Percentiles rank a stretch among this genome's conserved stretches.
Evolutionary conservation across 345 rosid species (phyloP).

Genomic region (Fremontodendron californicum): DNA sequence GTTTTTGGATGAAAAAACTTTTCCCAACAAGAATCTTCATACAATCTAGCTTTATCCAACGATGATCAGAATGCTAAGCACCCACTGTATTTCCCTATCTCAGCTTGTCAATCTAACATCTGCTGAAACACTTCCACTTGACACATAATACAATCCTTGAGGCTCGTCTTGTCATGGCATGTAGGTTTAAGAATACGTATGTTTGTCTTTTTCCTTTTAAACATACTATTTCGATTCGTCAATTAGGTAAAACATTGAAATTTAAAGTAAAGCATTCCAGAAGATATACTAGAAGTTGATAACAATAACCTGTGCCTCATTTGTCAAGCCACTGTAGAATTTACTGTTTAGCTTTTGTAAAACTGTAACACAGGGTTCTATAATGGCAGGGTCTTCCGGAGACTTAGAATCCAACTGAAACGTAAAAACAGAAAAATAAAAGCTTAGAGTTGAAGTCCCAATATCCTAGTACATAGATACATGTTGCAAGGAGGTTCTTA

Average conservation of each 20-base stretch:
- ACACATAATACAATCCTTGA: neutral
- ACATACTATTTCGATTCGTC: neutral
- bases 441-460: slow-evolving; percentile 5
- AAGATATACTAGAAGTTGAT: neutral
- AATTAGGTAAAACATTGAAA: neutral
- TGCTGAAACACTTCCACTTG: neutral
- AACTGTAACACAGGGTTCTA: slow-evolving; percentile 60
- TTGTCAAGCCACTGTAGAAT: slow-evolving; percentile 41
- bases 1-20: neutral
- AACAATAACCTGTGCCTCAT: slow-evolving; percentile 67
- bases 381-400: slow-evolving; percentile 49
- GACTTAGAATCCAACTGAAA: slow-evolving; percentile 56
- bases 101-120: neutral
- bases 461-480: neutral
- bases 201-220: neutral
- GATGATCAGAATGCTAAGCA: neutral
- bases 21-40: neutral
- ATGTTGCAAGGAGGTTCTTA: slow-evolving; percentile 34
- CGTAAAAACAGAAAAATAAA: slow-evolving; percentile 22
- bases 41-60: neutral
- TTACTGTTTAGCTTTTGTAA: slow-evolving; percentile 55
- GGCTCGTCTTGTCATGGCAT: neutral
- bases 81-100: too few species aligned
- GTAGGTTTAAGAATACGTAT: neutral
- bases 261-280: neutral